Evolutionary conservation across 169 alveolate genomes (phyloP).

Genomic region (Toxoplasma gondii): DNA sequence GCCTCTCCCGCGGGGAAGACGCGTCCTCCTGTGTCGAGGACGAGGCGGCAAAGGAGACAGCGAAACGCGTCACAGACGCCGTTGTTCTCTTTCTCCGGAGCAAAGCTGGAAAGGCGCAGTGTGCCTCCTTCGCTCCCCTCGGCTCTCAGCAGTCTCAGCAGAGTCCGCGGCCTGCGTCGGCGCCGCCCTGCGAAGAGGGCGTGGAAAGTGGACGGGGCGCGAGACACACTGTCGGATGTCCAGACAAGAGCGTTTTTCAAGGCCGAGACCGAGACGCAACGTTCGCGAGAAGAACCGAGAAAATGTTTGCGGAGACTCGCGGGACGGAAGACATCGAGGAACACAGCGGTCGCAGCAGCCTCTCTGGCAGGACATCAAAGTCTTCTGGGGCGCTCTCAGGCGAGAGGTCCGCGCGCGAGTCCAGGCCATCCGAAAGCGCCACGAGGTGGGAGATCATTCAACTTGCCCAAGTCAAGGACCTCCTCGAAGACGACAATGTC

Average conservation of each 20-base stretch:
- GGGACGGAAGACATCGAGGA: neutral
- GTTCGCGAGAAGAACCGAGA: neutral
- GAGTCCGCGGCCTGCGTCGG: neutral
- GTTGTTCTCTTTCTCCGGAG: neutral
- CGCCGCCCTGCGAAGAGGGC: neutral
- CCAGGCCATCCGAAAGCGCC: neutral
- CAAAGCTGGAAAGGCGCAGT: slow-evolving; percentile 28
- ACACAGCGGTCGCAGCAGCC: too few species aligned
- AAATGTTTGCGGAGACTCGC: neutral
- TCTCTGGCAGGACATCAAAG: neutral
- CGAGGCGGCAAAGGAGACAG: neutral
- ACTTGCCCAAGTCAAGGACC: neutral
- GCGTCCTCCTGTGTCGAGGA: neutral
- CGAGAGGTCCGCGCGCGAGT: neutral
- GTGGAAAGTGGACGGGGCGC: neutral
- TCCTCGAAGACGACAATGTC: slow-evolving; percentile 12
- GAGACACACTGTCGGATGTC: neutral
- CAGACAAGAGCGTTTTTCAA: neutral
- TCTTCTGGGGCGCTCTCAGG: neutral
- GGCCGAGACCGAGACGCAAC: neutral
- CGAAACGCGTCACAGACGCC: neutral
- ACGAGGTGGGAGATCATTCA: slow-evolving; percentile 13
- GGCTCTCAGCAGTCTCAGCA: neutral
- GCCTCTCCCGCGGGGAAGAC: neutral
- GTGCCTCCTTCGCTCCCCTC: neutral